Conservation (phyloP, 345 rosid species). For the Eucalyptus viminalis region DNA sequence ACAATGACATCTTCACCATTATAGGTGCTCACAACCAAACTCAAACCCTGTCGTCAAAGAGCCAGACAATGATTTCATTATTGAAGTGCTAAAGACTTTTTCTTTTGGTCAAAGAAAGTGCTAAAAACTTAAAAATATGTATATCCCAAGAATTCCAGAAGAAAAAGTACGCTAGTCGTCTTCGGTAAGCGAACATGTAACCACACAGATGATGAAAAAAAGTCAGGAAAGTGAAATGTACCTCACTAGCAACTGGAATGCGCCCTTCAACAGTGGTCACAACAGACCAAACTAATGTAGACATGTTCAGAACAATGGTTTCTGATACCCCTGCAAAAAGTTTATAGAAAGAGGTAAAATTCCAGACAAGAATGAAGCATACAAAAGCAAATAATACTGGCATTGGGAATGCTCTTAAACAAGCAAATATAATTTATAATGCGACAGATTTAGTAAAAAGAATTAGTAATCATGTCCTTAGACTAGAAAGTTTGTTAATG, state of each 20-base stretch:
- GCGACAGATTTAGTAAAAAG: not conserved
- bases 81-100: not conserved
- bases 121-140: not conserved
- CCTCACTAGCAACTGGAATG: conserved; percentile 97
- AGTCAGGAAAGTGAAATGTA: conserved; percentile 1
- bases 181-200: not conserved
- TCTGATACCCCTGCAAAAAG: conserved; percentile 73
- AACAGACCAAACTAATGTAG: conserved; percentile 85
- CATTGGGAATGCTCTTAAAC: not conserved
- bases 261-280: conserved; percentile 86
- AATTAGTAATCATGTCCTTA: not conserved
- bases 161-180: not conserved
- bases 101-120: not conserved
- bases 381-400: not conserved
- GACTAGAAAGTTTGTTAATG: not conserved
- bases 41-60: conserved; percentile 59
- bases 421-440: not conserved
- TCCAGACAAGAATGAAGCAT: not conserved
- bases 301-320: conserved; percentile 91
- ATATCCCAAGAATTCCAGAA: not conserved
- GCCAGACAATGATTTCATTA: not conserved
- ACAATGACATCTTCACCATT: conserved; percentile 78
- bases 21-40: conserved; percentile 74
- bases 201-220: not conserved
- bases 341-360: not conserved